Conservation (phyloP, 1,284 basidiomycete genomes). For the Phellopilus nigrolimitatus region DNA sequence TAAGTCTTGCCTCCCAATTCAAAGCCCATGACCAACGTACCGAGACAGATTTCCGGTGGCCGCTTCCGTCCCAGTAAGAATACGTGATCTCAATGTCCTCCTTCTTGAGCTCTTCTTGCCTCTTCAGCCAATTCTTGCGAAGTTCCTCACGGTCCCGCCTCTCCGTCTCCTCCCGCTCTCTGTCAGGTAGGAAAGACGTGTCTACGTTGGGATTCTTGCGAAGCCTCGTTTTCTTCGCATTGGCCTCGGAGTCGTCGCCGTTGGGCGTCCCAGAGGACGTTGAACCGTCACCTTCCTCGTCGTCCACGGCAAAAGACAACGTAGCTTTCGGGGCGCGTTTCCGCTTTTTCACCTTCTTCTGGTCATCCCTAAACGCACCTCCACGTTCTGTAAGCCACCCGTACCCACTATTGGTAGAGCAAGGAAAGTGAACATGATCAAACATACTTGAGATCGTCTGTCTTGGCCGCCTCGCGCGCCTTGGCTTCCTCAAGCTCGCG, state of each 20-base stretch:
- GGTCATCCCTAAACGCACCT: constrained; percentile 80
- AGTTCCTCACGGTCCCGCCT: constrained; percentile 84
- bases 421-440: constrained; percentile 23
- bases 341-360: constrained; percentile 87
- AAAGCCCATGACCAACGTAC: constrained; percentile 46
- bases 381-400: constrained; percentile 68
- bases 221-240: constrained; percentile 70
- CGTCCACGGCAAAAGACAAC: constrained; percentile 87
- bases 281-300: constrained; percentile 36
- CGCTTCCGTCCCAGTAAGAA: constrained; percentile 98
- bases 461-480: constrained; percentile 80
- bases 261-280: constrained; percentile 30
- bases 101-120: constrained; percentile 84
- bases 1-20: background rate
- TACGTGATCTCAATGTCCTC: constrained; percentile 93
- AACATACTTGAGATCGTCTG: constrained; percentile 81
- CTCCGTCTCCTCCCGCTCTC: constrained; percentile 92
- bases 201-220: constrained; percentile 96
- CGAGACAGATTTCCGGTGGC: constrained; percentile 88
- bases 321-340: constrained; percentile 76
- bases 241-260: constrained; percentile 35
- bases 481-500: constrained; percentile 92
- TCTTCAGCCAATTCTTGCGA: constrained; percentile 84
- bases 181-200: constrained; percentile 96
- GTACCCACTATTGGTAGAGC: constrained; percentile 25